These are phyloP conservation scores for Lasiodiplodia sp. DNA, from an alignment of 2,329 filamentous ascomycete genomes.

Conservation along the genomic window DNA sequence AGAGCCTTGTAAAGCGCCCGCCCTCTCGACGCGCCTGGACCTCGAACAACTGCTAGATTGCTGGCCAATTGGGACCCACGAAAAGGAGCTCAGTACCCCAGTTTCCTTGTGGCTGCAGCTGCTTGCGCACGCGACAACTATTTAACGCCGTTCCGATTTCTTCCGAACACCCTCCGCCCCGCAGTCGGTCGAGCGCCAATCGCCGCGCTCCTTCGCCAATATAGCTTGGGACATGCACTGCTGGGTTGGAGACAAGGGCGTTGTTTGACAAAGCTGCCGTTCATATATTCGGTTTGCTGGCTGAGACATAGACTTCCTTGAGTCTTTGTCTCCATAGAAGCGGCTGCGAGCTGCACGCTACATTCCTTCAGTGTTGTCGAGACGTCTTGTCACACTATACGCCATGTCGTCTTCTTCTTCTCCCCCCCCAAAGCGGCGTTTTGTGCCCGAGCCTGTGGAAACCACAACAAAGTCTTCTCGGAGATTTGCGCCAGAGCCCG, in stretches of 20 bases:
- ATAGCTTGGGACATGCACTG: constrained; percentile 29
- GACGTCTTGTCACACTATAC: constrained; percentile 13
- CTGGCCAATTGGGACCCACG: constrained; percentile 8
- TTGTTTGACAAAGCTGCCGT: constrained; percentile 17
- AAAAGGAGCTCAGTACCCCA: background rate
- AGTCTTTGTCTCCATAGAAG: background rate
- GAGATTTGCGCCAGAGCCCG: constrained; percentile 46
- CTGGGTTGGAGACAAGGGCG: constrained; percentile 28
- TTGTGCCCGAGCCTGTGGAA: constrained; percentile 48
- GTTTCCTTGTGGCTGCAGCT: constrained; percentile 21
- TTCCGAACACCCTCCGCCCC: constrained; percentile 18
- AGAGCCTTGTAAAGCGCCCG: background rate
- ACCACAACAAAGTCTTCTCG: constrained; percentile 35
- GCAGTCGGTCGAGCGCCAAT: constrained; percentile 23
- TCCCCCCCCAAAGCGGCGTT: constrained; percentile 42
- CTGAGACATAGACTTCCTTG: constrained; percentile 8
- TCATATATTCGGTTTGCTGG: background rate
- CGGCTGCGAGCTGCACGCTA: constrained; percentile 11
- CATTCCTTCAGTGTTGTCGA: background rate
- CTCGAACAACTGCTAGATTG: background rate
- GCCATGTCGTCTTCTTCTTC: constrained; percentile 40
- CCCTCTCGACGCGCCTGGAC: background rate
- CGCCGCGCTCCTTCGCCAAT: constrained; percentile 20
- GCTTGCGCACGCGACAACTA: constrained; percentile 11
- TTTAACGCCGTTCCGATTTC: constrained; percentile 23